Evolutionary conservation across 2,329 filamentous ascomycete species (phyloP), one percentile per base, ranked within the genome.

Genomic region (Hypoxylon sp.): DNA sequence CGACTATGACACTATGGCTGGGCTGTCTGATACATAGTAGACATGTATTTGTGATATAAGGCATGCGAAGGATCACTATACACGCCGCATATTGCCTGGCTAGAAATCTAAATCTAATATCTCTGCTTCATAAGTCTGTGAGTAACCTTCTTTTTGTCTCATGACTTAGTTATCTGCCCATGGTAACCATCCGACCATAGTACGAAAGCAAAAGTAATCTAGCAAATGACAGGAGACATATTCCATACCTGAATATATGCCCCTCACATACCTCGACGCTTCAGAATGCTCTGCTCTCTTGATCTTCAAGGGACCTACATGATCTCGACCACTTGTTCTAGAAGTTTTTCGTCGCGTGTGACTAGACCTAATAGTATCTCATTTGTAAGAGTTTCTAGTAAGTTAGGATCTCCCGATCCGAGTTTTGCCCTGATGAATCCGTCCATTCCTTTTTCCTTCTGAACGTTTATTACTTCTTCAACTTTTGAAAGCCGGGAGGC

Each of bases 331-430:
- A 60, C 47, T 17, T 61, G 37, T 39, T 61, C 51, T 3, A 70
- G 55, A 10, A 63, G 26, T 2, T 60, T 26, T 39, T 54, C 26
- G 29, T 70, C 59, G 31, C 26, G 33, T 17, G 26, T 46, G 2
- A 62, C 50, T 24, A 70, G 17, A 4, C 63, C 67, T 14, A 70
- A n/a, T 2, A 70, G 51, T 44, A 70, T 31, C 19, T 70, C 67
- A 22, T 64, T 64, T 19, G 67, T 60, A 14, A 67, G 58, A 5
- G 37, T 44, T 53, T 65, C 57, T 51, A 70, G 46, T 9, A 48
- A 22, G 31, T 39, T 35, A 5, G 10, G 4, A n/a, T 47, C 48
- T 26, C 54, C 65, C 8, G 46, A 26, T 1, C 11, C n/a, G 10
- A 68, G 62, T 14, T 47, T 56, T 9, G 26, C 10, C 5, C 35